These are phyloP conservation scores for Hydnum rufescens DNA, from an alignment of 768 basidiomycete species.

Conservation along the genomic window DNA sequence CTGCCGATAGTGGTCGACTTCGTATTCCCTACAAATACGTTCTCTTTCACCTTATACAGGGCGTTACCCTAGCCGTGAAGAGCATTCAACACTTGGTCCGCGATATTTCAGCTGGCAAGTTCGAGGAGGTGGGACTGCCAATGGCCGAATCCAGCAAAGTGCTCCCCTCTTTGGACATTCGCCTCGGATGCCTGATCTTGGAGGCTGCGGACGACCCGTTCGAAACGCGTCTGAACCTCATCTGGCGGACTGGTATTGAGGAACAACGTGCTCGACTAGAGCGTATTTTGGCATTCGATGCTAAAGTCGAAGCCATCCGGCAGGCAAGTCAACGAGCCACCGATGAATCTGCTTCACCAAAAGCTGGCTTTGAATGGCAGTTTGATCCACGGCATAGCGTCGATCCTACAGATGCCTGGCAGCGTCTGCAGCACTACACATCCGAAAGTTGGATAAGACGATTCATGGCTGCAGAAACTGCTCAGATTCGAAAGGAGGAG, in stretches of 20 bases:
- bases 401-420: conserved; percentile 48
- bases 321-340: conserved; percentile 14
- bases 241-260: conserved; percentile 49
- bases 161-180: conserved; percentile 41
- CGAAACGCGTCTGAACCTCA: conserved; percentile 54
- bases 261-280: conserved; percentile 52
- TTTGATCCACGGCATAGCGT: conserved; percentile 48
- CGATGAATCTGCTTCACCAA: too few relatives aligned
- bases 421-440: conserved; percentile 47
- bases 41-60: conserved; percentile 55
- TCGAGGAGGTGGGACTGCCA: conserved; percentile 38
- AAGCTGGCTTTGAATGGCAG: conserved; percentile 28
- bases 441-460: conserved; percentile 53
- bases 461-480: conserved; percentile 25
- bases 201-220: conserved; percentile 76
- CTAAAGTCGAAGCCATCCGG: conserved; percentile 51
- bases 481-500: conserved; percentile 32
- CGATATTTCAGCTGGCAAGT: conserved; percentile 33
- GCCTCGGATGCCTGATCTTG: conserved; percentile 38
- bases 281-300: conserved; percentile 61
- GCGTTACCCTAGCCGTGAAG: conserved; percentile 49
- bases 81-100: conserved; percentile 45
- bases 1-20: conserved; percentile 47
- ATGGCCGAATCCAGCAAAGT: conserved; percentile 50
- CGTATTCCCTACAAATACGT: conserved; percentile 65